Evolutionary conservation across 2,329 filamentous ascomycete genomes (phyloP).

Genomic region (Chrysosporium queenslandicum): DNA sequence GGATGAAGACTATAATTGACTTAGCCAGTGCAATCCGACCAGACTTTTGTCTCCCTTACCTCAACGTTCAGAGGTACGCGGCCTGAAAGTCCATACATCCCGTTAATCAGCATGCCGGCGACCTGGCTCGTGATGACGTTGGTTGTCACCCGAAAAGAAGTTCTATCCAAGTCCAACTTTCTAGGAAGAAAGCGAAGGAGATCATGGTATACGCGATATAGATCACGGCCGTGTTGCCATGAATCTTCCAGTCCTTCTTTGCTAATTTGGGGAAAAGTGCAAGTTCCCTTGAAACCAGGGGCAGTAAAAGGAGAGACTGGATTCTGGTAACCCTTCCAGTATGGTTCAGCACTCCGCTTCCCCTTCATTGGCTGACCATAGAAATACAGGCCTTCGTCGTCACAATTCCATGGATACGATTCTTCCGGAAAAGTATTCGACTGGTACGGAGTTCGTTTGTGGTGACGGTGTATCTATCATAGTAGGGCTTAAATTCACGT

Average conservation of each 20-base stretch:
- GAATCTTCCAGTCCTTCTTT: constrained; percentile 61
- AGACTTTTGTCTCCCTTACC: constrained; percentile 27
- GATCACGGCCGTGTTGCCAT: constrained; percentile 63
- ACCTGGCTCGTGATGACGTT: constrained; percentile 77
- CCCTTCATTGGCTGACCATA: constrained; percentile 48
- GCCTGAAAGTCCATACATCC: constrained; percentile 48
- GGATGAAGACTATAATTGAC: constrained; percentile 7
- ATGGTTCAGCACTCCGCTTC: constrained; percentile 45
- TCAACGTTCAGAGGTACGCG: constrained; percentile 43
- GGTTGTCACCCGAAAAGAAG: constrained; percentile 64
- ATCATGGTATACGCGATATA: constrained; percentile 65
- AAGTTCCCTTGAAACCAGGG: constrained; percentile 60
- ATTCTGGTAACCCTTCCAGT: constrained; percentile 56
- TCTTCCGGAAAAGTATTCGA: constrained; percentile 68
- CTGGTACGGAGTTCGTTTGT: constrained; percentile 74
- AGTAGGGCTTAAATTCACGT: constrained; percentile 1
- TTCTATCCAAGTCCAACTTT: constrained; percentile 36
- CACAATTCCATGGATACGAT: constrained; percentile 61
- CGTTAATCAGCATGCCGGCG: constrained; percentile 61
- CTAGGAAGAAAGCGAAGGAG: constrained; percentile 57
- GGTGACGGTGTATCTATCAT: constrained; percentile 68
- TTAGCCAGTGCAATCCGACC: too few relatives aligned
- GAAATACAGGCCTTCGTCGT: constrained; percentile 59
- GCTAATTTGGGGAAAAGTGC: constrained; percentile 75
- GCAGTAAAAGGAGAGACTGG: constrained; percentile 57